phyloP scores from a whole-genome alignment of 2,329 filamentous ascomycete genomes.

The Aspergillus texensis region DNA sequence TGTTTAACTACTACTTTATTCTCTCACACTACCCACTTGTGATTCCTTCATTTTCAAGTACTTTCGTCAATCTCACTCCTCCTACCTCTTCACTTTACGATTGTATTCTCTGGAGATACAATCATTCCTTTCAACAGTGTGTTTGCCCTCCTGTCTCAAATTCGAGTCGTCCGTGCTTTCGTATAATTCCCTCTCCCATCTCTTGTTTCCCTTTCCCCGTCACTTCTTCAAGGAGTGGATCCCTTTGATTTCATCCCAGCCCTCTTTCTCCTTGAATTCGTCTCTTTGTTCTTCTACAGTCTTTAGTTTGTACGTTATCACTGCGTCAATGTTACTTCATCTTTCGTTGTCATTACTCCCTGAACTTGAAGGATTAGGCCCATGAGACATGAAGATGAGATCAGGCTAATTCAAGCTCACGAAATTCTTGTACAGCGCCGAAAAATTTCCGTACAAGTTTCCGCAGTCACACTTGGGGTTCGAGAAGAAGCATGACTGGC shows the following conservation, averaged over 20 bases:
- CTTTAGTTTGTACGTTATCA: background rate
- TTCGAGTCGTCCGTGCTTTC: background rate
- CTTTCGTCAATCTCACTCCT: constrained; percentile 14
- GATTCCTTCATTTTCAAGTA: constrained; percentile 10
- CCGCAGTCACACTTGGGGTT: constrained; percentile 34
- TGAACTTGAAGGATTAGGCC: background rate
- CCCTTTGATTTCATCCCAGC: background rate
- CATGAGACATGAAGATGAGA: background rate
- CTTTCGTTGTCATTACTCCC: background rate
- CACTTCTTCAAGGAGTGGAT: background rate
- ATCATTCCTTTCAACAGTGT: background rate
- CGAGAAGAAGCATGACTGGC: constrained; percentile 33
- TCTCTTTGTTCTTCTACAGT: background rate
- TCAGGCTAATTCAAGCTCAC: constrained; percentile 13
- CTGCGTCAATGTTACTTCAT: background rate
- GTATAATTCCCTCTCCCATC: background rate
- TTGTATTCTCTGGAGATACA: background rate
- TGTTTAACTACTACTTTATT: constrained; percentile 3
- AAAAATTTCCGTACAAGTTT: constrained; percentile 32
- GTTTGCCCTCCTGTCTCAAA: background rate
- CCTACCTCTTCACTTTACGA: background rate
- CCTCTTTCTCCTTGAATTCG: background rate
- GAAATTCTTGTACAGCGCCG: constrained; percentile 23
- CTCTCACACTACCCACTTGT: constrained; percentile 9
- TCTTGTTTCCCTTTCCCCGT: constrained; percentile 8